Evolutionary conservation across 371 early-diverging fungal genomes (phyloP), one percentile per base, ranked within the genome.

Genomic region (Mortierella sp.): DNA sequence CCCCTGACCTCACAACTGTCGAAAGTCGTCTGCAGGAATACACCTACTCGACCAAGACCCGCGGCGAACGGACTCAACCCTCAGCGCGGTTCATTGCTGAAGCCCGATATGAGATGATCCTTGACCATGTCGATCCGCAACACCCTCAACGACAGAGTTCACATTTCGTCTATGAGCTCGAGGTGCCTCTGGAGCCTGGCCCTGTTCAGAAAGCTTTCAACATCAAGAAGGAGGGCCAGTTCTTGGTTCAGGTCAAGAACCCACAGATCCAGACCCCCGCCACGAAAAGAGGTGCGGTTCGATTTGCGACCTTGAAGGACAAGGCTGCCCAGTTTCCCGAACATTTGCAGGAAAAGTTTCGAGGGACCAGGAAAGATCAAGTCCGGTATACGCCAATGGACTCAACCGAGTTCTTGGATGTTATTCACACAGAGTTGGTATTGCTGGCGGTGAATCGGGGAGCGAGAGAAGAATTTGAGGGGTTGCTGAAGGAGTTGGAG

Each of bases 181-280:
- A 85, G 48, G 75, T 89, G 26, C 90, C 90, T 24, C 73, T 73
- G 6, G 71, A 89, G 46, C 90, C 88, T 3, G 76, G 74, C 1
- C 79, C 81, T 1, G 91, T 90, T 2, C 91, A 91, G 75, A 73
- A 91, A 37, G 83, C 84, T 2, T 91, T 91, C 80, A 87, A 88
- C 24, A 88, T 91, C 70, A 77, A 74, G 28, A 89, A 89, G 26
- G 79, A 89, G 71, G 89, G 90, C 0, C 88, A 89, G 48, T 89
- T 89, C 55, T 67, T 91, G 72, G 67, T 91, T n/a, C 79, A 88
- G 24, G 87, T 91, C 69, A 91, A 91, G 90, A 89, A 81, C 37
- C 81, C 81, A 11, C 71, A 71, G 64, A 77, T 77, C 19, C 70
- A 77, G 54, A 77, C 77, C 0, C 61, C 81, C 10, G 81, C 74